Percentiles rank a stretch among this genome's conserved stretches.
These are phyloP conservation scores for Apophysomyces variabilis DNA, from an alignment of 371 early-diverging fungal genomes.

Conservation along the genomic window DNA sequence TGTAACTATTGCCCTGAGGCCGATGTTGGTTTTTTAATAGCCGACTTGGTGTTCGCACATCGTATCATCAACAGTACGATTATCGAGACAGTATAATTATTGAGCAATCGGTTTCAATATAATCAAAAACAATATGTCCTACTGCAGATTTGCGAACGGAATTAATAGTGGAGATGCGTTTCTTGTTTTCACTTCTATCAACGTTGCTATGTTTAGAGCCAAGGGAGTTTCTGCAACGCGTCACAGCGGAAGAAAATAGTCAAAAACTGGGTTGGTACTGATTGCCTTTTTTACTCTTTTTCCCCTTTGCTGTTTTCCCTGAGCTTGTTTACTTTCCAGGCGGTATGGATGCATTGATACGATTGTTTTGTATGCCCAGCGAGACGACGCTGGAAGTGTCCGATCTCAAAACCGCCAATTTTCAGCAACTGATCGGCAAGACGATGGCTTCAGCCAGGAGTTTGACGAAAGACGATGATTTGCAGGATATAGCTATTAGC, in stretches of 20 bases:
- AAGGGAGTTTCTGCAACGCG: neutral
- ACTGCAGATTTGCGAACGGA: too few species aligned
- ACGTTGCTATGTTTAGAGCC: neutral
- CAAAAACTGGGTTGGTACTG: neutral
- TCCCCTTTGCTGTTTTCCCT: neutral
- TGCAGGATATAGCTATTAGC: constrained; percentile 25
- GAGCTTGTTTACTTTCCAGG: neutral
- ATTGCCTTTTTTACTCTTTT: neutral
- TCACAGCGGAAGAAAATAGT: neutral
- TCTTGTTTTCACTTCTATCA: neutral
- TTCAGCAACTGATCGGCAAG: constrained; percentile 27
- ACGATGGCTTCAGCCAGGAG: constrained; percentile 28
- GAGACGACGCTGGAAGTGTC: constrained; percentile 11
- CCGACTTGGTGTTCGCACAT: too few species aligned
- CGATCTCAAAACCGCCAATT: constrained; percentile 28
- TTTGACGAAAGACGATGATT: constrained; percentile 22
- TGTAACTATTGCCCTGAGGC: too few species aligned
- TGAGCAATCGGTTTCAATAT: too few species aligned
- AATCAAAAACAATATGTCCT: too few species aligned
- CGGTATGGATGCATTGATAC: neutral
- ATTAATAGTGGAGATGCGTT: neutral
- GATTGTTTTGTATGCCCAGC: constrained; percentile 18
- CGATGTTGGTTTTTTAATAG: too few species aligned
- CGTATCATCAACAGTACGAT: too few species aligned
- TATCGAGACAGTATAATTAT: too few species aligned